Evolutionary conservation across 192 early-diverging fungal genomes (phyloP), one percentile per base, ranked within the genome.

Genomic region (Pilobolus umbonatus): DNA sequence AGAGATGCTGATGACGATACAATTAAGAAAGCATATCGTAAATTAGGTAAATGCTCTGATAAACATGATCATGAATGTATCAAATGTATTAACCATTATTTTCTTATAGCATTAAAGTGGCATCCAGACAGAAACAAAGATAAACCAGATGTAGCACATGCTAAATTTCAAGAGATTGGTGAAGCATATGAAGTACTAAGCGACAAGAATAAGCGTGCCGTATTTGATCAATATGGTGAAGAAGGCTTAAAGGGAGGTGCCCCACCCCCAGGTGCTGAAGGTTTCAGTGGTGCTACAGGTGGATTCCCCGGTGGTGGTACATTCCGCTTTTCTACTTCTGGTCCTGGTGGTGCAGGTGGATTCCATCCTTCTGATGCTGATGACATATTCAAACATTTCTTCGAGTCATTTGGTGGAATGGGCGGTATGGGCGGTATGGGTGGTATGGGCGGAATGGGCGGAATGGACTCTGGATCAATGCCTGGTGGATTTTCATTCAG

Each of bases 151-250:
- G 52, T 64, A 21, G 88, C 91, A 21, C 82, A 92, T 52, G 74
- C 80, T 55, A 92, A 85, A 64, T 99, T 99, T 76, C 95, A 98
- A 71, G 96, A 99, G 30, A 89, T 99, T 38, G 91, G 91, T 36
- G 93, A 98, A 76, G 96, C 97, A 5, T 99, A 92, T 67, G 97
- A 99, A 69, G 87, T 92, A 17, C 78, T 99, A 1, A 92, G 89
- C 39, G 96, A 99, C 75, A 78, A 85, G 61, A 79, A 98, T 52
- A 98, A 98, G 80, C 81, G 94, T 24, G 80, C 91, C 35, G 84
- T 96, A 34, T 99, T 94, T 82, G 97, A 99, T 67, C 85, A 88
- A 61, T 99, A 81, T 64, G 94, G 95, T 26, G 94, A 97, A 71
- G 94, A 96, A 54, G 94, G 94, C 15, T 87, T 93, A 63, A 93